Evolutionary conservation across 2,329 filamentous ascomycete genomes (phyloP), one percentile per base, ranked within the genome.

Genomic region (Zelopaecilomyces penicillatus): DNA sequence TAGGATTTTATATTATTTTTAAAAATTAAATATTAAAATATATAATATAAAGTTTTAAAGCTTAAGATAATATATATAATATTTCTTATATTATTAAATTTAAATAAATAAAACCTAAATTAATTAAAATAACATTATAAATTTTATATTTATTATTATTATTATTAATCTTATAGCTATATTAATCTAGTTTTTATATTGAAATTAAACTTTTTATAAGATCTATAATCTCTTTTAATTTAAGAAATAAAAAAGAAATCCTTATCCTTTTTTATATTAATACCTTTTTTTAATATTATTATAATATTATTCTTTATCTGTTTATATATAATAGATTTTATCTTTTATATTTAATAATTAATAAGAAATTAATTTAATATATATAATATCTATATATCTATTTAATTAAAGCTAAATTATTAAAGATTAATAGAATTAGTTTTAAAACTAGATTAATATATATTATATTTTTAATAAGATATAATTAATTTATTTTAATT

Each of bases 401-500:
- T n/a, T n/a, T n/a, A n/a, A n/a, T n/a, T n/a, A n/a, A n/a, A n/a
- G n/a, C n/a, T 44, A n/a, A n/a, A n/a, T n/a, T 41, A 35, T 36
- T 35, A 30, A 46, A 28, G n/a, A 33, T 39, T 35, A 32, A 43
- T n/a, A 43, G 30, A 28, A 37, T 43, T n/a, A 8, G 12, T 36
- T 41, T 39, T 30, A 12, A 41, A 5, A 41, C n/a, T n/a, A 31
- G 10, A 43, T 8, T 43, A 43, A 19, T 37, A 37, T n/a, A 43
- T 31, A 39, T 36, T 45, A 45, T 41, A 12, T 36, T 35, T 45
- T 4, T 33, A 35, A 45, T 45, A 42, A 37, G 39, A n/a, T n/a
- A n/a, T n/a, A n/a, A n/a, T n/a, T n/a, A n/a, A n/a, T n/a, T n/a
- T n/a, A n/a, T n/a, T n/a, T n/a, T n/a, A n/a, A n/a, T n/a, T n/a